Evolutionary conservation across 352 stramenopile species (phyloP).

Genomic region (Phytophthora citrophthora): DNA sequence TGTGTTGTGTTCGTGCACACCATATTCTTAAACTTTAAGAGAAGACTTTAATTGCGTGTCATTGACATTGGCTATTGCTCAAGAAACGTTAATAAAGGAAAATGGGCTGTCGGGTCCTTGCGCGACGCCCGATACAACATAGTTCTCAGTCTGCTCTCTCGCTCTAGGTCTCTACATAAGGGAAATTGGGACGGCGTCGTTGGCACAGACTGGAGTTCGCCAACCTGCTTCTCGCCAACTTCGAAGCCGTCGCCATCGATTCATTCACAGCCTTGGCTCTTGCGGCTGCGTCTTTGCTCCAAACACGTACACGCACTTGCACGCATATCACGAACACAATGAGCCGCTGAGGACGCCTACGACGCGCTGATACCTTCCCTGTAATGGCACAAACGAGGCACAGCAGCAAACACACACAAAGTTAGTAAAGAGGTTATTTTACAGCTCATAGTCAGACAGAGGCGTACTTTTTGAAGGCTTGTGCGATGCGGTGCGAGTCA

Average conservation of each 20-base stretch:
- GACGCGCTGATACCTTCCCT: conserved; percentile 83
- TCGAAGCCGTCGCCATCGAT: conserved; percentile 17
- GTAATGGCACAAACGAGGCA: conserved; percentile 13
- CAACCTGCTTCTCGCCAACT: neutral
- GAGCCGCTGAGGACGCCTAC: conserved; percentile 41
- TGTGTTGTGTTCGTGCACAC: too few species aligned
- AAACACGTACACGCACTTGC: conserved; percentile 37
- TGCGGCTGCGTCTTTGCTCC: conserved; percentile 19
- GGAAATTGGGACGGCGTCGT: conserved; percentile 11
- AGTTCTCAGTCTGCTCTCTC: conserved; percentile 34
- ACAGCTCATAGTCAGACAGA: conserved; percentile 15
- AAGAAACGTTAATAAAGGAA: conserved; percentile 39
- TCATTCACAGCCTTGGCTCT: conserved; percentile 25
- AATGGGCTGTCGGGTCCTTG: conserved; percentile 23
- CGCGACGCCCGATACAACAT: conserved; percentile 37
- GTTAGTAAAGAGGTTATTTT: conserved; percentile 15
- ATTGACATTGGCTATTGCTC: conserved; percentile 26
- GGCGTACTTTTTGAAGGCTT: conserved; percentile 85
- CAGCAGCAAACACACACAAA: conserved; percentile 23
- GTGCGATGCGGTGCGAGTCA: conserved; percentile 84
- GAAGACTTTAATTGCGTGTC: neutral
- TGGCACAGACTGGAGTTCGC: neutral
- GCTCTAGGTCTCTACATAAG: conserved; percentile 44
- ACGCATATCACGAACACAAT: conserved; percentile 44
- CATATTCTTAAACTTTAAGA: too few species aligned